phyloP scores from a whole-genome alignment of 805 yeast species.

The Phaffomyces opuntiae region DNA sequence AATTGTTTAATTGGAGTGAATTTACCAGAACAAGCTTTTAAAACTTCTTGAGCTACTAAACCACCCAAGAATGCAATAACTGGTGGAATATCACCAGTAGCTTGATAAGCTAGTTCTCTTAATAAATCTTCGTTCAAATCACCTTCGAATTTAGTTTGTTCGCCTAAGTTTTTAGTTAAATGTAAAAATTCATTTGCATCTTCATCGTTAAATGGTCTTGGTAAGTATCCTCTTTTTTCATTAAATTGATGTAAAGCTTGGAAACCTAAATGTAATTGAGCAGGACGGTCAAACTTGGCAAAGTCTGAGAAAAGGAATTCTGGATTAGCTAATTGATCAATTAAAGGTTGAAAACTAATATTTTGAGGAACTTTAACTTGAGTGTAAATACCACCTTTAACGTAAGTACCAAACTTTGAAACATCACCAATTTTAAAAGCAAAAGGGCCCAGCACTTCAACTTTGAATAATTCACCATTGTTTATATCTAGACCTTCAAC shows the following conservation, averaged over 20 bases:
- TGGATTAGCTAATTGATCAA: conserved; percentile 64
- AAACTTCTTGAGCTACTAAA: conserved; percentile 89
- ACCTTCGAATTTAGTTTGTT: conserved; percentile 49
- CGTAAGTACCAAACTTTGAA: conserved; percentile 54
- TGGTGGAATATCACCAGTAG: conserved; percentile 89
- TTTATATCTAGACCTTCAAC: conserved; percentile 77
- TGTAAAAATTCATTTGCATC: conserved; percentile 66
- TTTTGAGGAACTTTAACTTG: conserved; percentile 82
- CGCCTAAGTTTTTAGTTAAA: conserved; percentile 51
- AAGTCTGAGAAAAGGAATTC: conserved; percentile 79
- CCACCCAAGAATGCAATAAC: conserved; percentile 90
- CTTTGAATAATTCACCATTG: conserved; percentile 64
- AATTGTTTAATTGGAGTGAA: conserved; percentile 91
- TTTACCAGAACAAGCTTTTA: conserved; percentile 93
- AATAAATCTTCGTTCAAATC: conserved; percentile 62
- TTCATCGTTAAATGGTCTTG: conserved; percentile 66
- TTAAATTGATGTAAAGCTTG: conserved; percentile 79
- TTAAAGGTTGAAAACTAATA: conserved; percentile 55
- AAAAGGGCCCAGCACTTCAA: conserved; percentile 90
- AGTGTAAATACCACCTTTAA: conserved; percentile 82
- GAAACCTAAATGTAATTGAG: conserved; percentile 86
- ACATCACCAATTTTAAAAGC: conserved; percentile 68
- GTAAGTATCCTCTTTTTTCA: conserved; percentile 52
- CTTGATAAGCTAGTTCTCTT: conserved; percentile 70
- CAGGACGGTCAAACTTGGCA: conserved; percentile 90